Base-by-base conservation (phyloP, 768 basidiomycete genomes). In the Auriscalpium vulgare region DNA sequence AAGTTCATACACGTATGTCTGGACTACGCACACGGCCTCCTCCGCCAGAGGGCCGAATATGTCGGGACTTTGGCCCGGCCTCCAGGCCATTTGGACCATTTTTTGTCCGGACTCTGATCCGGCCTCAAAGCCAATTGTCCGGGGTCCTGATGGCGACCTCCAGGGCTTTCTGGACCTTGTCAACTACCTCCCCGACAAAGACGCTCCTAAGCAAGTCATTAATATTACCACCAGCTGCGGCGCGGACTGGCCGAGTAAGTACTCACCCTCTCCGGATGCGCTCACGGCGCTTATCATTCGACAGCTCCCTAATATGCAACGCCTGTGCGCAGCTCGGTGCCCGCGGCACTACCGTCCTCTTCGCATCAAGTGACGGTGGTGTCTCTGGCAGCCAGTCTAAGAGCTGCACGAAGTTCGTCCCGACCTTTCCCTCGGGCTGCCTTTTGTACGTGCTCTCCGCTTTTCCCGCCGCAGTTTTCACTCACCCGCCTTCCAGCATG, bases 311-410 rank as follows among this genome's bases (percentile, higher is more conserved):
- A n/a, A n/a, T 69, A 14, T 69, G 66, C 64, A 65, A 63, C 47
- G 67, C 62, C 4, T 66, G 65, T 50, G 60, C 56, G 29, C 62
- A 64, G 50, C 65, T 68, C 29, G 64, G 67, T 45, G 68, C 69
- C 11, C 67, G 67, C 36, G 69, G 69, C 35, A 61, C 62, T 10
- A 66, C 69, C 46, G 62, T 71, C 51, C 56, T 71, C 35, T 69
- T 70, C 53, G 63, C 67, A 1, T 70, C 71, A 11, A 69, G 68
- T 13, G 67, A 70, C 56, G 64, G 64, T 37, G 69, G 69, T 53
- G 68, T 69, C 46, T 58, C 62, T 17, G 67, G 67, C 37, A 48
- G 59, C 13, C 59, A 63, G 44, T 48, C 63, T n/a, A 56, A 45
- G 9, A 50, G 48, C 36, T 69, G 68, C 62, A 36, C 56, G 37